Evolutionary conservation across 225 moss, liverwort and hornwort species (phyloP), one percentile per base, ranked within the genome.

Genomic region (Polytrichum commune): DNA sequence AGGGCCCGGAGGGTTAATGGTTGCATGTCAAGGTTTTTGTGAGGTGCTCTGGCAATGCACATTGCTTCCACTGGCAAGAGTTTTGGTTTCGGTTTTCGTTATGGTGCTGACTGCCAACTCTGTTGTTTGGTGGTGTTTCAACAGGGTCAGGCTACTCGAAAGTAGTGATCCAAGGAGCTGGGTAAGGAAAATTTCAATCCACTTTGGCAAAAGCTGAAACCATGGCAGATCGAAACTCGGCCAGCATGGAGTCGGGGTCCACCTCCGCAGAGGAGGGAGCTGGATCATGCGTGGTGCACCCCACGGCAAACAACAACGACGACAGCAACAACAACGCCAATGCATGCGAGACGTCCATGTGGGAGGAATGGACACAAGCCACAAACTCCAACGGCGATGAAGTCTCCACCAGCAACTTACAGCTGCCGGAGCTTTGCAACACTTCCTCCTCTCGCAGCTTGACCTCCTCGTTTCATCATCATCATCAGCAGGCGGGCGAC

Each of bases 291-390:
- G 56, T 64, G 55, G 71, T 80, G 55, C 66, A 66, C 7, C 65
- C 65, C 5, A 18, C 33, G 22, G 24, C 58, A 6, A 58, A 24
- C 23, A 58, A 23, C 24, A 46, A 13, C 32, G 8, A 29, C 4
- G 5, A 29, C 33, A 18, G 18, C 22, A 29, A 73, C 33, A 33
- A 46, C 46, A 46, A 13, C 46, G 8, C 25, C 55, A 29, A 73
- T 25, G 30, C 73, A 30, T 73, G 30, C 55, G 86, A 83, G 80
- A 76, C 73, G 28, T 73, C 78, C 23, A 83, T 86, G 78, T 86
- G 86, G 86, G 86, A 86, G 83, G 86, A 81, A 28, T 86, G 86
- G 86, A 80, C 86, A 16, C 83, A 82, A 75, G 70, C 55, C 38
- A 79, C 82, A 27, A 63, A 27, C 54, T 58, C 58, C 20, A 58